A percentile compares a stretch with the other conserved stretches of the same genome.
These are phyloP conservation scores for Phytophthora nicotianae DNA, from an alignment of 352 stramenopile species.

Conservation along the genomic window DNA sequence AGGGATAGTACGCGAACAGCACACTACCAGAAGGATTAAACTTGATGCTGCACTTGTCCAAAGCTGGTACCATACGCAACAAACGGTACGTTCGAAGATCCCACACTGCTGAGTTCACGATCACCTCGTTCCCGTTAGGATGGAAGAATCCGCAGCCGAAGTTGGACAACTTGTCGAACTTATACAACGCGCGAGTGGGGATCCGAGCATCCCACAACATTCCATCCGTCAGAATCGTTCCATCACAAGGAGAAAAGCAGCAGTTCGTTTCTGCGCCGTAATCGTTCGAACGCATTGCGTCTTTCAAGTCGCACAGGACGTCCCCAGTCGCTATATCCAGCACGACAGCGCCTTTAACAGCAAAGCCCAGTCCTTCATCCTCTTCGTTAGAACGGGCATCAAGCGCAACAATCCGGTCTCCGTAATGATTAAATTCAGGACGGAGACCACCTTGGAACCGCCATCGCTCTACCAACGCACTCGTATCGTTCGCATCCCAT, in stretches of 20 bases:
- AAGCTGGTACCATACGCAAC: constrained; percentile 81
- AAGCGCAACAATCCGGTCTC: constrained; percentile 72
- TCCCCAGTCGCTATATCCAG: constrained; percentile 72
- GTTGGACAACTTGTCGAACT: constrained; percentile 91
- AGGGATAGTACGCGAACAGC: constrained; percentile 86
- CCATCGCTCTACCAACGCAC: constrained; percentile 59
- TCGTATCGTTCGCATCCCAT: constrained; percentile 76
- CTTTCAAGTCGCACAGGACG: constrained; percentile 65
- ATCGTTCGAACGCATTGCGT: constrained; percentile 70
- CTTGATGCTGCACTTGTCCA: constrained; percentile 86
- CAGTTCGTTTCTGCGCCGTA: constrained; percentile 84
- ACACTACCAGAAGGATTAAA: constrained; percentile 75
- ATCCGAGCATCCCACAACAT: constrained; percentile 85
- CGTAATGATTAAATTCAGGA: constrained; percentile 81
- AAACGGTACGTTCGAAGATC: constrained; percentile 87
- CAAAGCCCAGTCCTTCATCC: constrained; percentile 38
- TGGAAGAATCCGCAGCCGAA: constrained; percentile 86
- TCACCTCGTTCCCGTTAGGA: constrained; percentile 88
- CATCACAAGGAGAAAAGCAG: constrained; percentile 74
- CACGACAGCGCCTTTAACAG: constrained; percentile 61
- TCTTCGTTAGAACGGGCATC: constrained; percentile 51
- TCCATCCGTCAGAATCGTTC: constrained; percentile 77
- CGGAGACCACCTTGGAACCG: constrained; percentile 59
- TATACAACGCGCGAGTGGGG: constrained; percentile 76
- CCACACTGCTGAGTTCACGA: constrained; percentile 91